Base-by-base conservation (phyloP, 2,329 filamentous ascomycete species). In the Diaporthe citri region DNA sequence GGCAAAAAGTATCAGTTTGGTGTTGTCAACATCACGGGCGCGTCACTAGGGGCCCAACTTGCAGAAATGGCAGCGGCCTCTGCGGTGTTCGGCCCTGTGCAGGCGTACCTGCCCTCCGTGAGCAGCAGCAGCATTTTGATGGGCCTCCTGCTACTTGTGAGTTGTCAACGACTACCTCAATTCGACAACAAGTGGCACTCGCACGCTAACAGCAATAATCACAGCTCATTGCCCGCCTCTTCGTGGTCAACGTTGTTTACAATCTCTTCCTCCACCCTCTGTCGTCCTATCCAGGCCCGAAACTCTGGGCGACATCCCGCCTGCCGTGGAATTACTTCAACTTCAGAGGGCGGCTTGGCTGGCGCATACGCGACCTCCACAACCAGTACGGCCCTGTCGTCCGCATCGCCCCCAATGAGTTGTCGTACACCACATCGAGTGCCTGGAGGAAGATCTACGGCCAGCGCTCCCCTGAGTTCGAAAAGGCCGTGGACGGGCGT, bases 381-480 rank as follows among this genome's bases (percentile, higher is more conserved):
- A 56, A 74, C 15, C 41, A 60, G 31, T 75, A 75, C 60, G 74
- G 74, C 20, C 72, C 77, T 55, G 80, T 86, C 4, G 79, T 86
- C 22, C 82, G 85, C 3, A 79, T 83, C 13, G 80, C 78, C 0
- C 84, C 85, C 0, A 81, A 81, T 41, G 78, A 80, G 25, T 80
- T 86, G 12, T 81, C 82, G 4, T 85, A 84, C 73, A 81, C 73
- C 1, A 57, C 57, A 1, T 77, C 85, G 88, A 22, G 91, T 4
- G 73, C 73, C 36, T 71, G 73, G 66, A 71, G 69, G 48, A 72
- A 64, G 34, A 72, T 64, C 12, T 64, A 72, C 28, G 60, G 57
- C 7, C 71, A 72, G 31, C 57, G 57, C 17, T 55, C 71, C 20
- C 57, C 71, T 12, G 71, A 72, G 25, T 64, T 64, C 41, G 57